These are phyloP conservation scores for Ustilaginoidea virens DNA, from an alignment of 2,329 filamentous ascomycete genomes.

Conservation along the genomic window DNA sequence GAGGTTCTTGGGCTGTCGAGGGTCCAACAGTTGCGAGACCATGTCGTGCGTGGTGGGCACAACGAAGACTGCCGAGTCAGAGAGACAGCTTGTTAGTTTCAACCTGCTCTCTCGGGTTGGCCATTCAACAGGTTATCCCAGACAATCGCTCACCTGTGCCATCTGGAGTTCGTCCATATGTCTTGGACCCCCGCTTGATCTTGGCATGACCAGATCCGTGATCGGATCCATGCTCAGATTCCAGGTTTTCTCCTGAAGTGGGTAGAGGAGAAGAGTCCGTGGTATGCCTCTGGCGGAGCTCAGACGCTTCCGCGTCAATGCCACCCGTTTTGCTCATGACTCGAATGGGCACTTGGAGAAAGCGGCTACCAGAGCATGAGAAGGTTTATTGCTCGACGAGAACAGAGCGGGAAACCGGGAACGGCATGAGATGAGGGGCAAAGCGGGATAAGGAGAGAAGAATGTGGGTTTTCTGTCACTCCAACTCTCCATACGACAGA, in stretches of 20 bases:
- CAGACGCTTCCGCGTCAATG: constrained; percentile 2
- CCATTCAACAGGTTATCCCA: constrained; percentile 2
- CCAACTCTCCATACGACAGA: background rate
- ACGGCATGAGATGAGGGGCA: constrained; percentile 1
- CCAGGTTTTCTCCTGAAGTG: background rate
- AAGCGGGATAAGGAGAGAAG: background rate
- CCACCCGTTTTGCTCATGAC: constrained; percentile 1
- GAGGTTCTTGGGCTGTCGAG: constrained; percentile 86
- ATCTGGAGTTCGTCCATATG: constrained; percentile 79
- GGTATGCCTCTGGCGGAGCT: constrained; percentile 3
- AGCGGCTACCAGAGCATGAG: no score
- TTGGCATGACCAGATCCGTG: no score
- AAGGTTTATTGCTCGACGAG: no score
- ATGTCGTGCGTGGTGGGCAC: constrained; percentile 96
- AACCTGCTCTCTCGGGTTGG: background rate
- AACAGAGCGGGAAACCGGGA: background rate
- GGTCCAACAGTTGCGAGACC: constrained; percentile 93
- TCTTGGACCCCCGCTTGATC: no score
- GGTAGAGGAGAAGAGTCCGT: background rate
- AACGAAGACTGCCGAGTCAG: constrained; percentile 56
- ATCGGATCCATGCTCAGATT: constrained; percentile 1
- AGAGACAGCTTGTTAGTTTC: constrained; percentile 5
- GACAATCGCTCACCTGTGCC: constrained; percentile 57
- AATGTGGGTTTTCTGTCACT: constrained; percentile 2
- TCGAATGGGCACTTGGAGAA: background rate